phyloP scores from a whole-genome alignment of 352 stramenopile species.

The Peronosclerospora sorghi region DNA sequence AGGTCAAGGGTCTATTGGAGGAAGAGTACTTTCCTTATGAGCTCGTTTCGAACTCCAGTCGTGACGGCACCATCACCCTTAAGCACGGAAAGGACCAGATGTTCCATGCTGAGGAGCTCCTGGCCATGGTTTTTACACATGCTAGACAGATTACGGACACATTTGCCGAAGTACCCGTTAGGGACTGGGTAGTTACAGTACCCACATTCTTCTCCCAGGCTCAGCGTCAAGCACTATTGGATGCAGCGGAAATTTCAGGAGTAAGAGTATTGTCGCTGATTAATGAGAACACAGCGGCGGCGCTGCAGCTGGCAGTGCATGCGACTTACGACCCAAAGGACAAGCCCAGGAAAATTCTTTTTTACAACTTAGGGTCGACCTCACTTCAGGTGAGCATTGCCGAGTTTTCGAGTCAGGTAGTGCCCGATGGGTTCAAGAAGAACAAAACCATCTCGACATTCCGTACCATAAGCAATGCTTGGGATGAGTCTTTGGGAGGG shows the following conservation, averaged over 20 bases:
- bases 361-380: slow-evolving; percentile 97
- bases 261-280: slow-evolving; percentile 94
- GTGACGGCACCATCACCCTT: slow-evolving; percentile 52
- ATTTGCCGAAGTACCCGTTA: slow-evolving; percentile 59
- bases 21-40: slow-evolving; percentile 73
- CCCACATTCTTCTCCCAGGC: slow-evolving; percentile 92
- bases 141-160: slow-evolving; percentile 73
- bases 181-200: slow-evolving; percentile 95
- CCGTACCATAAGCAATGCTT: slow-evolving; percentile 88
- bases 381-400: slow-evolving; percentile 85
- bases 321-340: slow-evolving; percentile 59
- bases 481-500: slow-evolving; percentile 89
- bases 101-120: slow-evolving; percentile 91
- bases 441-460: slow-evolving; percentile 89
- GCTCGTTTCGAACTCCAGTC: slow-evolving; percentile 72
- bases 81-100: slow-evolving; percentile 40
- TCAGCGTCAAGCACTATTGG: slow-evolving; percentile 89
- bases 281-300: slow-evolving; percentile 97
- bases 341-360: slow-evolving; percentile 86
- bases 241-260: slow-evolving; percentile 90
- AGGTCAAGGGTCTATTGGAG: slow-evolving; percentile 41
- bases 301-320: slow-evolving; percentile 93
- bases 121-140: slow-evolving; percentile 94
- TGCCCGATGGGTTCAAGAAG: slow-evolving; percentile 84
- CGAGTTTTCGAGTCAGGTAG: slow-evolving; percentile 74